phyloP scores from a whole-genome alignment of 805 yeast genomes.

The Ogataea nakhonphanomensis region DNA sequence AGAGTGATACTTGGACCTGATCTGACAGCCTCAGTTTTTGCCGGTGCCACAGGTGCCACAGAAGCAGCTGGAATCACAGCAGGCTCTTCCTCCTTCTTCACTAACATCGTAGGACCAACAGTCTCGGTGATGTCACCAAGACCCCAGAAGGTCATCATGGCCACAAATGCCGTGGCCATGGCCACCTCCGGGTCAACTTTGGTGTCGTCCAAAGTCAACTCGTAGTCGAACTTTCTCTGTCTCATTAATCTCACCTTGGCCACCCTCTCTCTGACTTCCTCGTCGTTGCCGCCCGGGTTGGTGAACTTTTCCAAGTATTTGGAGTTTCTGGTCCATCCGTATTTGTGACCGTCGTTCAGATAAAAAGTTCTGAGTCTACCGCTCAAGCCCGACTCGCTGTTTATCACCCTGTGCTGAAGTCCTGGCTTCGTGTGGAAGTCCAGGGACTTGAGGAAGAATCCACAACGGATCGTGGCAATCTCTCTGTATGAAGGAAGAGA shows the following conservation, averaged over 20 bases:
- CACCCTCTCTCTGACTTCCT: conserved; percentile 50
- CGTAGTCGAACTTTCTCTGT: conserved; percentile 58
- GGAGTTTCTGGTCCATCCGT: conserved; percentile 53
- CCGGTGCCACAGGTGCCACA: conserved; percentile 1
- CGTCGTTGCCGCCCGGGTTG: conserved; percentile 55
- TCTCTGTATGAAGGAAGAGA: conserved; percentile 43
- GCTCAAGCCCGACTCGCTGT: conserved; percentile 33
- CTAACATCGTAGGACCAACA: conserved; percentile 45
- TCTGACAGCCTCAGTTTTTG: conserved; percentile 2
- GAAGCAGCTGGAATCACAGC: conserved; percentile 10
- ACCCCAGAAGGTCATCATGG: conserved; percentile 70
- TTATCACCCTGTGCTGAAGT: conserved; percentile 43
- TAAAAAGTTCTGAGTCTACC: conserved; percentile 48
- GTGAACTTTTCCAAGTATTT: conserved; percentile 48
- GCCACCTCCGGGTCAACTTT: conserved; percentile 50
- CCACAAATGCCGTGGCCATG: conserved; percentile 56
- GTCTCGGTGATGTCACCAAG: conserved; percentile 50
- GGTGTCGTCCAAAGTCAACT: conserved; percentile 46
- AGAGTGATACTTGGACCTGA: conserved; percentile 27
- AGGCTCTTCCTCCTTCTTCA: conserved; percentile 10
- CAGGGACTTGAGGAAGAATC: conserved; percentile 42
- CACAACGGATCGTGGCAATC: conserved; percentile 50
- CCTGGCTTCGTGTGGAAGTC: conserved; percentile 47
- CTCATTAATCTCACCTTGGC: conserved; percentile 56
- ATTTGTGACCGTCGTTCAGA: conserved; percentile 49